Evolutionary conservation across 148 eudicot genomes (phyloP).

Genomic region (Camellia lanceoleosa): DNA sequence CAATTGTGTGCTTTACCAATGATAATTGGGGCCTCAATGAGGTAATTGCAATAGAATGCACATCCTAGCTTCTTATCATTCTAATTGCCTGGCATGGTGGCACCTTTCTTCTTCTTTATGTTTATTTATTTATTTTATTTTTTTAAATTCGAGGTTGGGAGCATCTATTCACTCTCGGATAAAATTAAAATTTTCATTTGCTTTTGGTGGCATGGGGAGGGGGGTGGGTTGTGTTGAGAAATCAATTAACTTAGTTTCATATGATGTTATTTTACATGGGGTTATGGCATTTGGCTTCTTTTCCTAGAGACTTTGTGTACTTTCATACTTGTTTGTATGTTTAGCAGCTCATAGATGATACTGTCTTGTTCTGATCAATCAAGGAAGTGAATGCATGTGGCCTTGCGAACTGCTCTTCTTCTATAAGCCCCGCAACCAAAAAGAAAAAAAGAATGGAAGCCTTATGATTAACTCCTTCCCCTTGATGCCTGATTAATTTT

Average conservation of each 20-base stretch:
- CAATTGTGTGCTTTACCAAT: slow-evolving; percentile 84
- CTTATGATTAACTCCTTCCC: neutral
- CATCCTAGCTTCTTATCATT: neutral
- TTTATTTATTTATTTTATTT: neutral
- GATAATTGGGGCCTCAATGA: slow-evolving; percentile 74
- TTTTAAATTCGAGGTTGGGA: neutral
- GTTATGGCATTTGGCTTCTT: neutral
- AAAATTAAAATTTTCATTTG: neutral
- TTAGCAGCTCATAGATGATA: no score
- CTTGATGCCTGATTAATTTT: neutral
- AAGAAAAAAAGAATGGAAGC: neutral
- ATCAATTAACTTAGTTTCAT: neutral
- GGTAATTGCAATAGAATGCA: slow-evolving; percentile 36
- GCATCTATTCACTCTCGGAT: neutral
- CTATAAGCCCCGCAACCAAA: neutral
- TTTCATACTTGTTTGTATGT: no score
- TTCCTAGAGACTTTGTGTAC: neutral
- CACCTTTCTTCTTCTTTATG: neutral
- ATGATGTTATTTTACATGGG: neutral
- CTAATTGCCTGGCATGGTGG: neutral
- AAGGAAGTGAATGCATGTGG: neutral
- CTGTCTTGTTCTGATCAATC: no score
- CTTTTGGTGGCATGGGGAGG: neutral
- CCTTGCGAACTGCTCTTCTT: neutral
- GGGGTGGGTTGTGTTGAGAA: neutral